Evolutionary conservation across 768 basidiomycete genomes (phyloP).

Genomic region (Tylopilus intermedius): DNA sequence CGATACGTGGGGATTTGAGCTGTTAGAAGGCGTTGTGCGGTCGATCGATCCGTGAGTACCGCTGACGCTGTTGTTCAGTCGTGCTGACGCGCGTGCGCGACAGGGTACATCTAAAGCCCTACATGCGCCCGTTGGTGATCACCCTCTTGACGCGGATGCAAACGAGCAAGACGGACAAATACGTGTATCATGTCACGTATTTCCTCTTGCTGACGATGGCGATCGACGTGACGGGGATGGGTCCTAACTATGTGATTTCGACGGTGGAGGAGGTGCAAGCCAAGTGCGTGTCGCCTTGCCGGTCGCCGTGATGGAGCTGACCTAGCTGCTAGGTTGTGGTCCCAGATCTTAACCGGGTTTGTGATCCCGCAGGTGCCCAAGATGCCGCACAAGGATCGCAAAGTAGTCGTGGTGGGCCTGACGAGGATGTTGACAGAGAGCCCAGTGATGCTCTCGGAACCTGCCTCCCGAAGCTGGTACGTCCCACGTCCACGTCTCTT

Average conservation of each 20-base stretch:
- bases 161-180: slow-evolving; percentile 83
- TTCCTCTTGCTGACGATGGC: slow-evolving; percentile 78
- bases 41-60: slow-evolving; percentile 64
- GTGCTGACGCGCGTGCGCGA: not conserved
- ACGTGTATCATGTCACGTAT: slow-evolving; percentile 72
- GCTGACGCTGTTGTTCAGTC: no score
- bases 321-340: slow-evolving; percentile 55
- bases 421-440: slow-evolving; percentile 76
- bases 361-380: slow-evolving; percentile 78
- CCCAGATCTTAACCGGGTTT: slow-evolving; percentile 70
- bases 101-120: slow-evolving; percentile 63
- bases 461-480: slow-evolving; percentile 63
- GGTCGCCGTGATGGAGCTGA: not conserved
- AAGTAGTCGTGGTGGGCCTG: slow-evolving; percentile 76
- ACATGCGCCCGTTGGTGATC: slow-evolving; percentile 70
- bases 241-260: slow-evolving; percentile 75
- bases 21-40: slow-evolving; percentile 72
- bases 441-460: slow-evolving; percentile 59
- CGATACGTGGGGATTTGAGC: slow-evolving; percentile 88
- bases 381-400: slow-evolving; percentile 77
- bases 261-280: slow-evolving; percentile 81
- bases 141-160: slow-evolving; percentile 84
- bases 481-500: not conserved
- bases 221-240: slow-evolving; percentile 64
- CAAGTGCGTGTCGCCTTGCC: slow-evolving; percentile 41